Conservation (phyloP, 2,329 filamentous ascomycete genomes). For the Colletotrichum karsti region DNA sequence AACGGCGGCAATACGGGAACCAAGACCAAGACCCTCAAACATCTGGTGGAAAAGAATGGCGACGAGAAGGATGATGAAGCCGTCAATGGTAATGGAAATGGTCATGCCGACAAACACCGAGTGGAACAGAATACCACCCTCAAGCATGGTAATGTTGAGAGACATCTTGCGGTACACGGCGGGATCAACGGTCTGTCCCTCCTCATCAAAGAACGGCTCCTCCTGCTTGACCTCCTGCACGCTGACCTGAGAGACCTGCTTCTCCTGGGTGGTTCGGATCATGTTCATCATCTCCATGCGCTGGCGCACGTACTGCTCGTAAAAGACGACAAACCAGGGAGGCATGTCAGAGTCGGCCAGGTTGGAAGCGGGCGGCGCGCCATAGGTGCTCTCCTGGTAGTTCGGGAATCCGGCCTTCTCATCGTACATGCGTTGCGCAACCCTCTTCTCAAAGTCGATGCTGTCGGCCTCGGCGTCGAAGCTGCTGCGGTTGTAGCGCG, state of each 20-base stretch:
- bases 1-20: slow-evolving; percentile 75
- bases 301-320: slow-evolving; percentile 69
- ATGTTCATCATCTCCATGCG: slow-evolving; percentile 66
- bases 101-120: slow-evolving; percentile 81
- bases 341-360: slow-evolving; percentile 59
- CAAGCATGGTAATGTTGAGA: slow-evolving; percentile 77
- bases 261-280: slow-evolving; percentile 49
- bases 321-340: slow-evolving; percentile 69
- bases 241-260: slow-evolving; percentile 41
- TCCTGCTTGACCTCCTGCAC: slow-evolving; percentile 35
- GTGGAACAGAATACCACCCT: slow-evolving; percentile 83
- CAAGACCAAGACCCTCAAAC: slow-evolving; percentile 74
- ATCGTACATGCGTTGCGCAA: slow-evolving; percentile 49
- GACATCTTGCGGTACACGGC: slow-evolving; percentile 67
- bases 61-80: slow-evolving; percentile 72
- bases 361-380: slow-evolving; percentile 34
- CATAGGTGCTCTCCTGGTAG: slow-evolving; percentile 33
- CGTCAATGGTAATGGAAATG: slow-evolving; percentile 72
- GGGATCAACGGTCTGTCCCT: slow-evolving; percentile 53
- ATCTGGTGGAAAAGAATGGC: slow-evolving; percentile 79
- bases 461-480: slow-evolving; percentile 42
- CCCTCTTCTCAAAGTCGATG: slow-evolving; percentile 48
- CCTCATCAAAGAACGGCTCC: slow-evolving; percentile 50
- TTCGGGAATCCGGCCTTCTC: slow-evolving; percentile 38
- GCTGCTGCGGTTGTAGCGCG: slow-evolving; percentile 38